These are phyloP conservation scores for Picea sitchensis DNA, from an alignment of 75 land plant species.

Conservation along the genomic window DNA sequence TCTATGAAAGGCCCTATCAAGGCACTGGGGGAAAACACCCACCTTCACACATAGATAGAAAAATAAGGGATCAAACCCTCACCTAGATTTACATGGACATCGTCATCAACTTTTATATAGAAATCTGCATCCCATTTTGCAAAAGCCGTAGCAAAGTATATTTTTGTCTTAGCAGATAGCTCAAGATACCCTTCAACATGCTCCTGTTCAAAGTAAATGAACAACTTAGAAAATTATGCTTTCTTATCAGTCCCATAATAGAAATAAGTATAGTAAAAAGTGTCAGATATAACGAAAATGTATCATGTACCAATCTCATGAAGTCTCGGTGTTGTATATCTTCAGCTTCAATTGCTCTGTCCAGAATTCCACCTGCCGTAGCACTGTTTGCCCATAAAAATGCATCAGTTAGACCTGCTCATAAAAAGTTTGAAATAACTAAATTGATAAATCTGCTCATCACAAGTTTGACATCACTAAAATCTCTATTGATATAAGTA, in stretches of 20 bases:
- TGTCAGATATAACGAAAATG: too few relatives aligned
- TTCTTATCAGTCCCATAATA: too few relatives aligned
- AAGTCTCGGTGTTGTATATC: slow-evolving; percentile 69
- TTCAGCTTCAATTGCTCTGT: slow-evolving; percentile 77
- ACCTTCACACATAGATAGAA: too few relatives aligned
- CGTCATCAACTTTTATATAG: slow-evolving; percentile 58
- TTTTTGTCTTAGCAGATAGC: slow-evolving; percentile 67
- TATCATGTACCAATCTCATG: slow-evolving; percentile 52
- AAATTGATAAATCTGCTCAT: too few relatives aligned
- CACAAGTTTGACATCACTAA: background rate
- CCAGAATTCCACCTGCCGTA: slow-evolving; percentile 61
- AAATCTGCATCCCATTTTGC: slow-evolving; percentile 69
- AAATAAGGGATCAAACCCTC: background rate
- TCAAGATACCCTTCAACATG: slow-evolving; percentile 74
- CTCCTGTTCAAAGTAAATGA: slow-evolving; percentile 9
- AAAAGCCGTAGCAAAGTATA: slow-evolving; percentile 61
- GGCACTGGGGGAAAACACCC: too few relatives aligned
- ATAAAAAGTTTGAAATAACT: background rate
- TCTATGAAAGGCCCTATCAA: too few relatives aligned
- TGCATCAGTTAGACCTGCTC: background rate
- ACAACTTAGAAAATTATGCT: too few relatives aligned
- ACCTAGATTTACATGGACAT: slow-evolving; percentile 59
- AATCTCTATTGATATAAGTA: background rate
- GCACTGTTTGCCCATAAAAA: slow-evolving; percentile 35
- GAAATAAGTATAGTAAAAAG: too few relatives aligned